Conservation (phyloP, 441 rosid genomes). For the Gossypium lobatum region DNA sequence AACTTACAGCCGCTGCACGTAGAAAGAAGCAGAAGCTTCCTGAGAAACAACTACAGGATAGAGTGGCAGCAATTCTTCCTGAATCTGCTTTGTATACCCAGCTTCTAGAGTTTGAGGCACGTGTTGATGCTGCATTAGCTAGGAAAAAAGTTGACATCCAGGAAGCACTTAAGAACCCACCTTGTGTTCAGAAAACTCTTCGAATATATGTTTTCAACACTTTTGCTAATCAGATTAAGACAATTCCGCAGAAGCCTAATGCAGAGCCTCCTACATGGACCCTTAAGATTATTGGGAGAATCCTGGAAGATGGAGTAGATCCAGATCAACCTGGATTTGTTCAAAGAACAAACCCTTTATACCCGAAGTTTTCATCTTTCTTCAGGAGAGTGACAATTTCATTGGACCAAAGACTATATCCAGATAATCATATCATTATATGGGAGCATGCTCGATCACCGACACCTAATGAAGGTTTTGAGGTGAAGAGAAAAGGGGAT, state of each 20-base stretch:
- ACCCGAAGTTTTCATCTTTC: conserved; percentile 82
- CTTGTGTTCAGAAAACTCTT: conserved; percentile 81
- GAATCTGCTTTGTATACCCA: conserved; percentile 93
- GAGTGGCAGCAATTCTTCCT: conserved; percentile 83
- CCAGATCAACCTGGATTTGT: conserved; percentile 69
- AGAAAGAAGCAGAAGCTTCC: conserved; percentile 87
- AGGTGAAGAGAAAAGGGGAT: conserved; percentile 92
- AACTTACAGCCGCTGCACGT: conserved; percentile 62
- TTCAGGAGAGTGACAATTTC: conserved; percentile 79
- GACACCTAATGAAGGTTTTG: conserved; percentile 89
- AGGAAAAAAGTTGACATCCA: conserved; percentile 95
- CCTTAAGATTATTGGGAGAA: conserved; percentile 82
- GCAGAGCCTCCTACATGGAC: conserved; percentile 92
- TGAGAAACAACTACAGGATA: conserved; percentile 72
- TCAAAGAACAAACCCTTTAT: conserved; percentile 52
- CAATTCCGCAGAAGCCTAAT: conserved; percentile 60
- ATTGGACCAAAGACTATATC: conserved; percentile 83
- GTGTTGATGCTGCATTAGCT: conserved; percentile 74
- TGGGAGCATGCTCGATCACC: conserved; percentile 92
- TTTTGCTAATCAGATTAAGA: conserved; percentile 72
- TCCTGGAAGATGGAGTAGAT: conserved; percentile 86
- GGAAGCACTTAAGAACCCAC: conserved; percentile 84
- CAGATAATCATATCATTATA: conserved; percentile 70
- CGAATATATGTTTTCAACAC: conserved; percentile 87
- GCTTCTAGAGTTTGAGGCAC: conserved; percentile 88